Evolutionary conservation across 345 rosid species (phyloP).

Genomic region (Theobroma cacao): DNA sequence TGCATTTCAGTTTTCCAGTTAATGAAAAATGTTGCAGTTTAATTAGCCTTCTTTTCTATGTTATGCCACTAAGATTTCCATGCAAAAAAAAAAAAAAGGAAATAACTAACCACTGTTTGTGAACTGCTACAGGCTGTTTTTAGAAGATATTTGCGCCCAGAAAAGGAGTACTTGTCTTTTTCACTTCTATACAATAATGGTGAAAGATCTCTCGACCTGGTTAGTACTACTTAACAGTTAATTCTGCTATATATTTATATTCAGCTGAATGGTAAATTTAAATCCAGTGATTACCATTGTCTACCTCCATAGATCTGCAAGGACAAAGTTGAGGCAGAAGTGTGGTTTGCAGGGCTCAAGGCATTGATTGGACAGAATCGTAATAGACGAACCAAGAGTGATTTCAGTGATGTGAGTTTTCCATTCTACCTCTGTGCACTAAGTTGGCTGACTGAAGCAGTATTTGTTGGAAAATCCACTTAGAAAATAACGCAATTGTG

Average conservation of each 20-base stretch:
- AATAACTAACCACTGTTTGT: slow-evolving; percentile 4
- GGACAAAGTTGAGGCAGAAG: slow-evolving; percentile 90
- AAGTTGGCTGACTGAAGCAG: neutral
- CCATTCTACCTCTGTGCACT: neutral
- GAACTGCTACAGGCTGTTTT: slow-evolving; percentile 65
- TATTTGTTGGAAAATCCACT: neutral
- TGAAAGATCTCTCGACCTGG: slow-evolving; percentile 96
- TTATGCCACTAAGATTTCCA: neutral
- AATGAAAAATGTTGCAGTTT: slow-evolving; percentile 6
- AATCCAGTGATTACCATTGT: slow-evolving; percentile 12
- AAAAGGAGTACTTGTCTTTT: slow-evolving; percentile 91
- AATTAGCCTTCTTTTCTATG: slow-evolving; percentile 7
- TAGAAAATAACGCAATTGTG: neutral
- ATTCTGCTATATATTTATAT: neutral
- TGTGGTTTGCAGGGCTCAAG: slow-evolving; percentile 86
- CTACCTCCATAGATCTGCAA: slow-evolving; percentile 75
- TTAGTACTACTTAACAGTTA: slow-evolving; percentile 33
- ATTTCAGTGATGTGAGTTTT: slow-evolving; percentile 64
- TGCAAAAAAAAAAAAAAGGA: neutral
- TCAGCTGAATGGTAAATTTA: slow-evolving; percentile 2
- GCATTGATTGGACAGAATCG: slow-evolving; percentile 51
- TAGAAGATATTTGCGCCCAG: slow-evolving; percentile 86
- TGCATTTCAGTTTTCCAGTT: neutral
- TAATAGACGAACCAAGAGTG: slow-evolving; percentile 60
- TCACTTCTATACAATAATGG: slow-evolving; percentile 87